phyloP scores from a whole-genome alignment of 164 flowering plant genomes.

The Houttuynia cordata region DNA sequence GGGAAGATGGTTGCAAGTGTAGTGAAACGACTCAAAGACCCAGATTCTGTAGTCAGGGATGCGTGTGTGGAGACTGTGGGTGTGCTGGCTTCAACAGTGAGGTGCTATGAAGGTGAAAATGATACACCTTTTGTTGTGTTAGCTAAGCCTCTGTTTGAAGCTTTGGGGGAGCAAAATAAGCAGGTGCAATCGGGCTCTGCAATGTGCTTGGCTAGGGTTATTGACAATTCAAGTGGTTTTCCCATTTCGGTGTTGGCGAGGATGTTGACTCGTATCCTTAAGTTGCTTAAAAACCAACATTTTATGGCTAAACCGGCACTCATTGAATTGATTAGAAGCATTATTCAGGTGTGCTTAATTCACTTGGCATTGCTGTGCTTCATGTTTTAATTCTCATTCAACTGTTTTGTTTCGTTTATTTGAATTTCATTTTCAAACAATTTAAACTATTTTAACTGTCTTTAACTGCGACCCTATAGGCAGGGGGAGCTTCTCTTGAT shows the following conservation, averaged over 20 bases:
- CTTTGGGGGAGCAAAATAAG: constrained; percentile 77
- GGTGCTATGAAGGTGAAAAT: constrained; percentile 20
- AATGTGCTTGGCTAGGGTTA: constrained; percentile 64
- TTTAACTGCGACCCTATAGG: constrained; percentile 27
- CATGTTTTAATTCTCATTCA: background rate
- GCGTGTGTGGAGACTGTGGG: constrained; percentile 75
- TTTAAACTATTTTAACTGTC: background rate
- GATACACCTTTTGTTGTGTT: constrained; percentile 45
- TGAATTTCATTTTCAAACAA: too few species aligned
- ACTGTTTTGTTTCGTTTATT: too few species aligned
- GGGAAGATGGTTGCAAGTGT: constrained; percentile 57
- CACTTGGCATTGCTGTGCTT: too few species aligned
- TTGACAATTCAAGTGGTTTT: constrained; percentile 48
- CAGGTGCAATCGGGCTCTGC: constrained; percentile 76
- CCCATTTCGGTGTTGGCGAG: constrained; percentile 46
- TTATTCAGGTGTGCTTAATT: constrained; percentile 47
- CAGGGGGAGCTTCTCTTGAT: constrained; percentile 69
- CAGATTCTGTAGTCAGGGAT: constrained; percentile 75
- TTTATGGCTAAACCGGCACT: constrained; percentile 84
- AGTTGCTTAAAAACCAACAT: constrained; percentile 74
- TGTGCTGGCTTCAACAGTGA: constrained; percentile 49
- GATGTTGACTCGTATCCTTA: constrained; percentile 51
- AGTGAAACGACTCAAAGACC: constrained; percentile 75
- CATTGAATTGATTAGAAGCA: constrained; percentile 64
- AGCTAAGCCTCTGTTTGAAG: constrained; percentile 84